These are phyloP conservation scores for Jackrogersella multiformis DNA, from an alignment of 495 filamentous ascomycete species.

Conservation along the genomic window DNA sequence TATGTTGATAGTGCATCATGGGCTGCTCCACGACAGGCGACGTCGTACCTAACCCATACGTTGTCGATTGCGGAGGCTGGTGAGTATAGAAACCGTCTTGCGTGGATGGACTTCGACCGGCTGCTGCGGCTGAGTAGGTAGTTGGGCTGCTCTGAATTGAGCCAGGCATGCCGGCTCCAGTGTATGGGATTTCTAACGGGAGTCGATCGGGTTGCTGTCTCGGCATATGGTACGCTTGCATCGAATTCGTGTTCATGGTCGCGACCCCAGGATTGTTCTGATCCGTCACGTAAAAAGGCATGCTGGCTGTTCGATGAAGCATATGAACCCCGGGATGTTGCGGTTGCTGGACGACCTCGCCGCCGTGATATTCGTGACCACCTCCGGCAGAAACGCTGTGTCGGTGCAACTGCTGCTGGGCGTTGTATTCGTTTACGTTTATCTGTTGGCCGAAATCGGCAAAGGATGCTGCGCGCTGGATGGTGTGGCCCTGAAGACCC, in stretches of 20 bases:
- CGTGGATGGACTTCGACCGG: conserved; percentile 53
- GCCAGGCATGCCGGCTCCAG: conserved; percentile 46
- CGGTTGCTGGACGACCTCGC: conserved; percentile 42
- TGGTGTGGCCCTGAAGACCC: conserved; percentile 38
- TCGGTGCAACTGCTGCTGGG: conserved; percentile 54
- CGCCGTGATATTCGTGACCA: conserved; percentile 51
- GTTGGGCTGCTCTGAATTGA: conserved; percentile 60
- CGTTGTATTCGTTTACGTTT: conserved; percentile 50
- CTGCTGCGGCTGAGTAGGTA: conserved; percentile 59
- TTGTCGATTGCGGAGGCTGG: conserved; percentile 52
- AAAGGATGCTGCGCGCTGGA: conserved; percentile 57
- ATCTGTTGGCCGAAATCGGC: conserved; percentile 57
- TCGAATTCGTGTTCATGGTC: conserved; percentile 61
- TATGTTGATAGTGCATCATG: conserved; percentile 45
- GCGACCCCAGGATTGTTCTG: conserved; percentile 62
- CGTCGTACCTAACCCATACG: conserved; percentile 51
- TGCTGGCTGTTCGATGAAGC: conserved; percentile 51
- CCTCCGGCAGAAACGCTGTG: conserved; percentile 57
- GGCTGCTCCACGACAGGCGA: conserved; percentile 52
- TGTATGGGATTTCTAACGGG: conserved; percentile 56
- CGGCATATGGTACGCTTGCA: conserved; percentile 56
- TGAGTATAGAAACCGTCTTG: conserved; percentile 59
- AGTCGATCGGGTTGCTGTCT: conserved; percentile 54
- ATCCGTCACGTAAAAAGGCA: conserved; percentile 61
- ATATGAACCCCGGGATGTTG: conserved; percentile 48